A percentile compares a stretch with the other conserved stretches of the same genome.
These are phyloP conservation scores for Citrus sinensis DNA, from an alignment of 345 rosid species.

Conservation along the genomic window DVS_A1.0 CM039165.1:23668501-23669000, in stretches of 20 bases:
- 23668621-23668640: background rate
- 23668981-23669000: background rate
- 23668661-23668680: background rate
- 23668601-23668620: background rate
- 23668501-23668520: background rate
- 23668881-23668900: background rate
- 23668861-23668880: background rate
- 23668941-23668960: background rate
- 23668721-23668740: background rate
- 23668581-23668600: background rate
- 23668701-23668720: background rate
- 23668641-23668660: background rate
- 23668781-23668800: background rate
- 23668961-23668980: background rate
- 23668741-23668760: background rate
- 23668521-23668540: background rate
- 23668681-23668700: background rate
- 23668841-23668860: background rate
- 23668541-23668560: background rate
- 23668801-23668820: background rate
- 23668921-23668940: background rate
- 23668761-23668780: background rate
- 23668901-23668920: background rate
- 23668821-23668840: background rate
- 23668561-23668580: background rate